These are phyloP conservation scores for Pterocarpus santalinus DNA, from an alignment of 306 rosid genomes.

Conservation along the genomic window DNA sequence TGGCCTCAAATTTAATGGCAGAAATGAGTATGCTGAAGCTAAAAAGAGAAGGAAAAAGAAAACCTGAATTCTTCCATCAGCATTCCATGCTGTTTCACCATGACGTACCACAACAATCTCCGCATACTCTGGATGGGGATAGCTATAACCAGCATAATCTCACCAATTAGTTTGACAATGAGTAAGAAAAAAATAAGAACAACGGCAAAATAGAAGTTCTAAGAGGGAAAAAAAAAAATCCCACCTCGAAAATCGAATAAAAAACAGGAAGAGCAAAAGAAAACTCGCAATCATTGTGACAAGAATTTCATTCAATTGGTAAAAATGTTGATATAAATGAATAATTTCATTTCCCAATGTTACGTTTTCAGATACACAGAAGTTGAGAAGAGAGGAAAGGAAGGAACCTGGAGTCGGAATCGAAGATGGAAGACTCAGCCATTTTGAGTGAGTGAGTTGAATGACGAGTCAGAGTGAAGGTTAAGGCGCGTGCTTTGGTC, in stretches of 20 bases:
- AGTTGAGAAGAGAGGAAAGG: slow-evolving; percentile 13
- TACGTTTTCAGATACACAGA: neutral
- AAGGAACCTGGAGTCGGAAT: slow-evolving; percentile 64
- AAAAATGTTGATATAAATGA: neutral
- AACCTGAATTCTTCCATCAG: slow-evolving; percentile 82
- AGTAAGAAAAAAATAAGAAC: neutral
- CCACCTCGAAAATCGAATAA: neutral
- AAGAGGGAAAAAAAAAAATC: neutral
- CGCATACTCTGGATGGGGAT: slow-evolving; percentile 56
- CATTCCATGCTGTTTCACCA: slow-evolving; percentile 95
- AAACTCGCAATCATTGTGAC: neutral
- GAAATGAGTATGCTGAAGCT: slow-evolving; percentile 11
- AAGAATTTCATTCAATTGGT: neutral
- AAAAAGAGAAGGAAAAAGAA: slow-evolving; percentile 19
- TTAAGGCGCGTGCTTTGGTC: neutral
- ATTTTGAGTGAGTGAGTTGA: slow-evolving; percentile 31
- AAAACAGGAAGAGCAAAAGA: neutral
- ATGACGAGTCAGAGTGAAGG: slow-evolving; percentile 20
- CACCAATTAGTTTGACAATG: slow-evolving; percentile 39
- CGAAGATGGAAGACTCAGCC: slow-evolving; percentile 54
- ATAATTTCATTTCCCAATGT: neutral
- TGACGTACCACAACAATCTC: slow-evolving; percentile 90
- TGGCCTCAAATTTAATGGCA: neutral
- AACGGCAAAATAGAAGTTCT: neutral
- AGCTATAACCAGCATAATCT: slow-evolving; percentile 50